phyloP scores from a whole-genome alignment of 768 basidiomycete species.

The Phaeotremella fagi region DNA sequence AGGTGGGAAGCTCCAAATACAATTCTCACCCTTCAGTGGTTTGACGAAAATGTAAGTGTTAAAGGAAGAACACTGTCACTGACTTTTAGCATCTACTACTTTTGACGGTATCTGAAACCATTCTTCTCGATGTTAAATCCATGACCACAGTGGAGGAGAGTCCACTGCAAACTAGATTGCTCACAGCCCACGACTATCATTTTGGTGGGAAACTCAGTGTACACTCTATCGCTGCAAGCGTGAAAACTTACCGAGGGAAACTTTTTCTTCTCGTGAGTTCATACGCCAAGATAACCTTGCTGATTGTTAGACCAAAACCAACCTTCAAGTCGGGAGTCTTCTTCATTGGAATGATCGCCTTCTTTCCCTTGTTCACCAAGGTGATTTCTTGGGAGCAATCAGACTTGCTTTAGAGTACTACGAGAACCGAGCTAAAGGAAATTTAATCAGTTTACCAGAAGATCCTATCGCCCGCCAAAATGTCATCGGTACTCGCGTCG shows the following conservation, averaged over 20 bases:
- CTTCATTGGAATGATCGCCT: conserved; percentile 94
- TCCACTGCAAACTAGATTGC: conserved; percentile 24
- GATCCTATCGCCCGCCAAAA: conserved; percentile 57
- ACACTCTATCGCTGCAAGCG: conserved; percentile 55
- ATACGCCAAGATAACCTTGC: not conserved
- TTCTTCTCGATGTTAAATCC: conserved; percentile 65
- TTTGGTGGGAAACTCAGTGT: not conserved
- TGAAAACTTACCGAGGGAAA: conserved; percentile 81
- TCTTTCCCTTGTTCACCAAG: conserved; percentile 70
- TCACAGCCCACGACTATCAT: conserved; percentile 14
- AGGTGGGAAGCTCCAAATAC: conserved; percentile 61
- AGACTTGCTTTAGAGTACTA: conserved; percentile 79
- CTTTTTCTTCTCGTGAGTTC: conserved; percentile 72
- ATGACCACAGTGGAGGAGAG: conserved; percentile 51
- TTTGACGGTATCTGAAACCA: conserved; percentile 58
- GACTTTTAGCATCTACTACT: conserved; percentile 65
- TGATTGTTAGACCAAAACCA: conserved; percentile 18
- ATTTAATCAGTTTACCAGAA: conserved; percentile 77
- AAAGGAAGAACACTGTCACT: not conserved
- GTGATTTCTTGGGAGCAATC: conserved; percentile 86
- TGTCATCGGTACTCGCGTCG: conserved; percentile 69
- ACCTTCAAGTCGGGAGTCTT: conserved; percentile 73
- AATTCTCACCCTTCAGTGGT: conserved; percentile 76
- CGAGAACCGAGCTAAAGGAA: conserved; percentile 67
- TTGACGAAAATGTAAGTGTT: conserved; percentile 73